Evolutionary conservation across 1,139 yeast species (phyloP).

Genomic region (Suhomyces choctaworum): DNA sequence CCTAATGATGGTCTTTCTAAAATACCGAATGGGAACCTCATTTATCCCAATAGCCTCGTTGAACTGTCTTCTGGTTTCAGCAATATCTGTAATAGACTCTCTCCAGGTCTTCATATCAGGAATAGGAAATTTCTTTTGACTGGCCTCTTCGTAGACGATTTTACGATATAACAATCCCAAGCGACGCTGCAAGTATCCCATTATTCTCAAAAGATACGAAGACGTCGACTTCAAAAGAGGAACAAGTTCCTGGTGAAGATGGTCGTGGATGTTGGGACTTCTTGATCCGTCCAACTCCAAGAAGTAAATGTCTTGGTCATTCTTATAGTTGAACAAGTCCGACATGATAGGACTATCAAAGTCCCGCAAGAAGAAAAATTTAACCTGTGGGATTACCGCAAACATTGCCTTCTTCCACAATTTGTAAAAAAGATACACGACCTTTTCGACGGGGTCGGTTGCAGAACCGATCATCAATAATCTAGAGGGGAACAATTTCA

Average conservation of each 20-base stretch:
- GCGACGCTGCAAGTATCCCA: constrained; percentile 31
- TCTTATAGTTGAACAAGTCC: constrained; percentile 33
- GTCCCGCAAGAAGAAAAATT: constrained; percentile 42
- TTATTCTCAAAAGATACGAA: constrained; percentile 36
- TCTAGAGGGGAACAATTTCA: constrained; percentile 35
- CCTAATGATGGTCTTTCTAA: constrained; percentile 27
- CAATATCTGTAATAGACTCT: constrained; percentile 28
- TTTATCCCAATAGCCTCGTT: constrained; percentile 25
- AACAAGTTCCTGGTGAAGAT: constrained; percentile 21
- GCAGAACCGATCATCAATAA: constrained; percentile 24
- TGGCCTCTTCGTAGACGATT: constrained; percentile 28
- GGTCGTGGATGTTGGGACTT: constrained; percentile 14
- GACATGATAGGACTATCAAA: constrained; percentile 46
- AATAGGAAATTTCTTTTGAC: constrained; percentile 30
- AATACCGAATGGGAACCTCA: constrained; percentile 31
- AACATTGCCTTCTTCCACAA: constrained; percentile 37
- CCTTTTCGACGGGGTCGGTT: constrained; percentile 34
- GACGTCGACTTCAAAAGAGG: constrained; percentile 28
- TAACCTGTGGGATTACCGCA: constrained; percentile 44
- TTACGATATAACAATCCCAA: constrained; percentile 28
- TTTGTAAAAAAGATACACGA: constrained; percentile 37
- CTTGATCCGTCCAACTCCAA: constrained; percentile 22
- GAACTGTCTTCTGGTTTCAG: constrained; percentile 28
- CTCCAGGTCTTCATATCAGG: constrained; percentile 35
- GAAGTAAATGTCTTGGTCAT: constrained; percentile 30